Conservation (phyloP, 345 rosid species). For the Lepidium africanum region DNA sequence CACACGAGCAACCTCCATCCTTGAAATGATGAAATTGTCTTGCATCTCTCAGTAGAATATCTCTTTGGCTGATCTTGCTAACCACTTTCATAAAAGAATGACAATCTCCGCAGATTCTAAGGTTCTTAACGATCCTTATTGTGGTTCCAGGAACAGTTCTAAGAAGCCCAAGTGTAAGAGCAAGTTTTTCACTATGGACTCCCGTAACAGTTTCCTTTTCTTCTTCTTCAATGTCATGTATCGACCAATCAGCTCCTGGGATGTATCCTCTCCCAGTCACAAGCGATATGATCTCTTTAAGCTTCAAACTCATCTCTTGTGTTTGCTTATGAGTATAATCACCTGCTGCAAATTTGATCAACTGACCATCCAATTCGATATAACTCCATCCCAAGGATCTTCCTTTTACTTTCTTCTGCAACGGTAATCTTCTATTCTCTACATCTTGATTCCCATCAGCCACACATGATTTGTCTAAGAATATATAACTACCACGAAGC, state of each 20-base stretch:
- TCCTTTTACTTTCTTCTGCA: slow-evolving; percentile 26
- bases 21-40: slow-evolving; percentile 62
- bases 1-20: slow-evolving; percentile 55
- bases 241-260: slow-evolving; percentile 55
- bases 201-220: slow-evolving; percentile 51
- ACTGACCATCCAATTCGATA: slow-evolving; percentile 39
- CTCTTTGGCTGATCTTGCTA: slow-evolving; percentile 40
- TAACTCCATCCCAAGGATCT: slow-evolving; percentile 52
- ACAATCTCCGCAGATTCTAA: slow-evolving; percentile 59
- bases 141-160: slow-evolving; percentile 29
- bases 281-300: slow-evolving; percentile 36
- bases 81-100: slow-evolving; percentile 55
- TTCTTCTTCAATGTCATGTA: slow-evolving; percentile 60
- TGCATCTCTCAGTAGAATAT: slow-evolving; percentile 49
- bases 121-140: slow-evolving; percentile 55
- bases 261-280: slow-evolving; percentile 40
- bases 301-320: slow-evolving; percentile 36
- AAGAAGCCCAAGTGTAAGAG: slow-evolving; percentile 53
- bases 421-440: slow-evolving; percentile 29
- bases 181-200: slow-evolving; percentile 61
- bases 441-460: slow-evolving; percentile 39
- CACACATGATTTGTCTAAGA: slow-evolving; percentile 44
- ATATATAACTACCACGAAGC: slow-evolving; percentile 43
- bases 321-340: slow-evolving; percentile 32
- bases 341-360: slow-evolving; percentile 50